Base-by-base conservation (phyloP, 2,329 filamentous ascomycete species). In the Pseudocercospora fijiensis region DNA sequence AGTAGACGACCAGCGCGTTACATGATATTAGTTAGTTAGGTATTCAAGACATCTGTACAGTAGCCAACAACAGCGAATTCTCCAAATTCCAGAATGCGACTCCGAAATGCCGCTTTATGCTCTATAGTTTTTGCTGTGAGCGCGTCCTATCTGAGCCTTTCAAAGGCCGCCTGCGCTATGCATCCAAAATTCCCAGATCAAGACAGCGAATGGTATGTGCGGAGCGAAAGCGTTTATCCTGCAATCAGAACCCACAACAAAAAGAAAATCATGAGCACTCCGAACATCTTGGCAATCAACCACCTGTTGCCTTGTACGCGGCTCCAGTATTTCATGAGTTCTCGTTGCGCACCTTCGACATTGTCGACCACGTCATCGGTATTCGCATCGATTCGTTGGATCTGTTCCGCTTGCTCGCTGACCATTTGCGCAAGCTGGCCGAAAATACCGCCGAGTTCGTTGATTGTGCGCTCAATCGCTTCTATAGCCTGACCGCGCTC, bases 331-430 rank as follows among this genome's bases (percentile, higher is more conserved):
- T 97, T 97, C 80, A 99, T 86, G 74, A 99, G 77, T 78, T 99
- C 94, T 67, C 93, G 85, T 76, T 99, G 95, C 5, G 95, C 95
- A 18, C 95, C 95, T 74, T 96, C 87, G n/a, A 99, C 94, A 72
- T 99, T 99, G 74, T 98, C 94, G 60, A 99, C 94, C 5, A 99
- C 92, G 72, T 97, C 93, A 74, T 99, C 95, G 1, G 94, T 97
- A 77, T 98, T 97, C 69, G 94, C 94, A 73, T 98, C 94, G 74
- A 97, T 97, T 57, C 94, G 85, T 78, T 98, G 92, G 69, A 99
- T 96, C 90, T 96, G 96, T 78, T 97, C 95, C 66, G 91, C 92
- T 79, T 99, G 95, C 77, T 99, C 94, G 61, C 90, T 92, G 28
- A 99, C 95, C 95, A 99, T 98, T 70, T 91, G 88, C 37, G 95